Conservation (phyloP, 2,329 filamentous ascomycete species). For the Fusarium sarcochroum region DNA sequence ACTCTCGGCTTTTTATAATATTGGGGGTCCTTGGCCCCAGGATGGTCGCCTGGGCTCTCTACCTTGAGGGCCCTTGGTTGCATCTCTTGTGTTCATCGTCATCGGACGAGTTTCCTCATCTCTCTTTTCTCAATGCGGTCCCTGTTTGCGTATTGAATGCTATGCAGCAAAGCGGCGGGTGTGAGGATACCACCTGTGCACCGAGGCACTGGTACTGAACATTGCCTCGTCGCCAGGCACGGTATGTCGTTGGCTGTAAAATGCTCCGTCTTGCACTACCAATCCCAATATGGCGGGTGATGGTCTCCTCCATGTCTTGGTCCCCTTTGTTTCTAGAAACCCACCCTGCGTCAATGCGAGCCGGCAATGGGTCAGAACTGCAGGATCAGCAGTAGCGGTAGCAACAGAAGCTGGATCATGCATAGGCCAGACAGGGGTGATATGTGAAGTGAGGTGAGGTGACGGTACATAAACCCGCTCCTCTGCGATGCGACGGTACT, state of each 20-base stretch:
- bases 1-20: constrained; percentile 43
- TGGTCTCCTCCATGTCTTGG: constrained; percentile 40
- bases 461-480: constrained; percentile 8
- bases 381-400: constrained; percentile 25
- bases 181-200: constrained; percentile 4
- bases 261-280: constrained; percentile 21
- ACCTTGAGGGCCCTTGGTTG: constrained; percentile 17
- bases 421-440: constrained; percentile 20
- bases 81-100: constrained; percentile 23
- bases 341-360: constrained; percentile 31
- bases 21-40: constrained; percentile 22
- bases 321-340: constrained; percentile 43
- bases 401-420: constrained; percentile 16
- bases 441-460: constrained; percentile 14
- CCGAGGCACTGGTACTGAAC: constrained; percentile 30
- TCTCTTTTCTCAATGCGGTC: constrained; percentile 37
- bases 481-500: constrained; percentile 19
- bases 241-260: constrained; percentile 38
- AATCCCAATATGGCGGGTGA: constrained; percentile 28
- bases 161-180: constrained; percentile 31
- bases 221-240: constrained; percentile 32
- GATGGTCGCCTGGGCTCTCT: constrained; percentile 14
- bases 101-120: constrained; percentile 38
- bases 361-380: constrained; percentile 22
- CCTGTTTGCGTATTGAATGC: constrained; percentile 27